Conservation (phyloP, 768 basidiomycete species). For the Mycena floridula region DNA sequence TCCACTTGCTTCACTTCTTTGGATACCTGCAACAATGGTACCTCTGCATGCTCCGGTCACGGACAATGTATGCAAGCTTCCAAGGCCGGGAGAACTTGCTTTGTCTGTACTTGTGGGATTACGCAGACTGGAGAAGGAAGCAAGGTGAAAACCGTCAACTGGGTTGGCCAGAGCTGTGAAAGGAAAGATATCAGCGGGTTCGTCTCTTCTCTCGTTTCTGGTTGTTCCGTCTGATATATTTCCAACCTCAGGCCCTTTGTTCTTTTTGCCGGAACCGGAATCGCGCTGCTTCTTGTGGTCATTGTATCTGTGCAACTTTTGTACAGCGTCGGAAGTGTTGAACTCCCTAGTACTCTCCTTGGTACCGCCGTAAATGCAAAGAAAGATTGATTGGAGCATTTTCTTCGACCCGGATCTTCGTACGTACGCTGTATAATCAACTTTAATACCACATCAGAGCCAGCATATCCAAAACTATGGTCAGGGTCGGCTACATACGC, state of each 20-base stretch:
- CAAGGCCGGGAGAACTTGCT: constrained; percentile 53
- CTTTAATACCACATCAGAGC: too few species aligned
- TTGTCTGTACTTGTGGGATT: constrained; percentile 45
- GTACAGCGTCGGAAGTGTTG: constrained; percentile 50
- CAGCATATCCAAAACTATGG: too few species aligned
- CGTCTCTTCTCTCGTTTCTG: constrained; percentile 21
- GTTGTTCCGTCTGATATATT: constrained; percentile 4
- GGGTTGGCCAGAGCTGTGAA: constrained; percentile 76
- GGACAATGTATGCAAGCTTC: constrained; percentile 59
- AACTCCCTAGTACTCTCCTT: constrained; percentile 70
- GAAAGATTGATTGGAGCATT: constrained; percentile 56
- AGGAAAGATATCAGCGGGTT: constrained; percentile 77
- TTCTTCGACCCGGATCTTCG: too few species aligned
- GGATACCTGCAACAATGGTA: constrained; percentile 54
- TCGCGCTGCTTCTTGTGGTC: constrained; percentile 59
- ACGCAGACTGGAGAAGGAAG: constrained; percentile 44
- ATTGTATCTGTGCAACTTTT: constrained; percentile 65
- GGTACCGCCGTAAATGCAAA: constrained; percentile 50
- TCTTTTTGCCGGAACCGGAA: constrained; percentile 61
- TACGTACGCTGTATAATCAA: too few species aligned
- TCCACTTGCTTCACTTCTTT: constrained; percentile 56
- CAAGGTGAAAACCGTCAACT: constrained; percentile 52
- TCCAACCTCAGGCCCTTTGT: constrained; percentile 70
- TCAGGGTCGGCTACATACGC: too few species aligned
- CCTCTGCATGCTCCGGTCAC: constrained; percentile 61